Conservation (phyloP, 192 early-diverging fungal species). For the Coemansia sp. region DNA sequence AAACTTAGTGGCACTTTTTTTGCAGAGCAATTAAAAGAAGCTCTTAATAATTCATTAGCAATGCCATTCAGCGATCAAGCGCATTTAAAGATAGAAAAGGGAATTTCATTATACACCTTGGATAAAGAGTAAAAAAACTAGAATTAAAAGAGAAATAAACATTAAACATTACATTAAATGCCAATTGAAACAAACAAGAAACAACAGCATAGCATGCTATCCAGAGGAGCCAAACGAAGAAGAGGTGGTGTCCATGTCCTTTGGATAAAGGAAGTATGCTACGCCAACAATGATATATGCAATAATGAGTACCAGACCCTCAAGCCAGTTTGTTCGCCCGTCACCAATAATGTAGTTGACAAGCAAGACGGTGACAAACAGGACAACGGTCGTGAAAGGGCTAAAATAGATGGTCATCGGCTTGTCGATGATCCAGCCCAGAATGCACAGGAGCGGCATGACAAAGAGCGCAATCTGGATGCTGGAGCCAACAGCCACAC, state of each 20-base stretch:
- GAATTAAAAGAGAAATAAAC: neutral
- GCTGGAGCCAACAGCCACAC: conserved; percentile 84
- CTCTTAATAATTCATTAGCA: no score
- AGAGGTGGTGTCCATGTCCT: conserved; percentile 35
- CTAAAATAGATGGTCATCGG: conserved; percentile 84
- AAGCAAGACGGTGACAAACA: conserved; percentile 80
- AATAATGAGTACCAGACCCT: conserved; percentile 79
- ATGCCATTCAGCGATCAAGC: no score
- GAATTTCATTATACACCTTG: no score
- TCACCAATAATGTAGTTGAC: conserved; percentile 80
- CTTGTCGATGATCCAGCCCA: conserved; percentile 81
- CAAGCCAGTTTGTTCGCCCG: conserved; percentile 90
- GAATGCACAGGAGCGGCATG: conserved; percentile 66
- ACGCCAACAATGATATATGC: conserved; percentile 83
- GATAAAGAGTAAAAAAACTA: neutral
- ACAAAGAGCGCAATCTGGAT: conserved; percentile 90
- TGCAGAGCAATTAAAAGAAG: no score
- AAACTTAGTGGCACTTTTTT: no score
- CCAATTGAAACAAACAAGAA: neutral
- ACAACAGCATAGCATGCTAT: neutral
- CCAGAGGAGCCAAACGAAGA: conserved; percentile 3
- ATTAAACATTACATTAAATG: neutral
- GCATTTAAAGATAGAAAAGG: no score
- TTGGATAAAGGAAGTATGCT: conserved; percentile 76
- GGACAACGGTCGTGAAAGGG: conserved; percentile 75